Evolutionary conservation across 1,284 basidiomycete genomes (phyloP).

Genomic region (Marasmius oreades): DNA sequence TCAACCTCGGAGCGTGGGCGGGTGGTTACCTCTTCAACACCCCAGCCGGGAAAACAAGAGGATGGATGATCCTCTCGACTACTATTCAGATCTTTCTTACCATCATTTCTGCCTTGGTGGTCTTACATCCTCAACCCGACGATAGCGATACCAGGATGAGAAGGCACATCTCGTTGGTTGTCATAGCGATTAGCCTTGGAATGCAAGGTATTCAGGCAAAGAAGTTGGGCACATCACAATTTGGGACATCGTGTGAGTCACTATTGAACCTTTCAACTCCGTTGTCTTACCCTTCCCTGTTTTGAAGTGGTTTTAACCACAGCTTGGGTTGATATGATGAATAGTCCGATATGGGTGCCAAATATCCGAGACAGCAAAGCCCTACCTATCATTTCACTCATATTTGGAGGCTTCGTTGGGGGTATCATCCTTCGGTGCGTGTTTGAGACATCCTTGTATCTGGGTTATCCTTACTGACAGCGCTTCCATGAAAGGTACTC

Average conservation of each 20-base stretch:
- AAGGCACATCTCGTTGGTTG: background rate
- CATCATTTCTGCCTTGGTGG: background rate
- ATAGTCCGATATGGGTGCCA: background rate
- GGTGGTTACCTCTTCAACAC: background rate
- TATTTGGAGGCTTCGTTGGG: background rate
- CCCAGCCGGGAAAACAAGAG: background rate
- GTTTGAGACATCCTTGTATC: background rate
- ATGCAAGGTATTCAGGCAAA: constrained; percentile 1
- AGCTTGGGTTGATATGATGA: constrained; percentile 1
- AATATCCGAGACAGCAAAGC: background rate
- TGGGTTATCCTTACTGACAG: too few relatives aligned
- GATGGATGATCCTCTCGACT: background rate
- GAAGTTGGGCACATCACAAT: background rate
- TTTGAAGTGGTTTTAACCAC: background rate
- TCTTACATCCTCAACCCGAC: background rate
- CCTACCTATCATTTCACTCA: background rate
- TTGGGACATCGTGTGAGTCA: background rate
- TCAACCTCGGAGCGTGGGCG: background rate
- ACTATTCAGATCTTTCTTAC: background rate
- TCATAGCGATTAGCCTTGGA: background rate
- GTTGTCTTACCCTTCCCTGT: background rate
- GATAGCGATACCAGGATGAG: background rate
- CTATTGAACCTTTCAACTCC: background rate
- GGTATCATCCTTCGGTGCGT: background rate
- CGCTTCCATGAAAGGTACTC: background rate